A percentile compares a stretch with the other conserved stretches of the same genome.
Conservation (phyloP, 495 filamentous ascomycete species). For the Trichoderma virens region DNA sequence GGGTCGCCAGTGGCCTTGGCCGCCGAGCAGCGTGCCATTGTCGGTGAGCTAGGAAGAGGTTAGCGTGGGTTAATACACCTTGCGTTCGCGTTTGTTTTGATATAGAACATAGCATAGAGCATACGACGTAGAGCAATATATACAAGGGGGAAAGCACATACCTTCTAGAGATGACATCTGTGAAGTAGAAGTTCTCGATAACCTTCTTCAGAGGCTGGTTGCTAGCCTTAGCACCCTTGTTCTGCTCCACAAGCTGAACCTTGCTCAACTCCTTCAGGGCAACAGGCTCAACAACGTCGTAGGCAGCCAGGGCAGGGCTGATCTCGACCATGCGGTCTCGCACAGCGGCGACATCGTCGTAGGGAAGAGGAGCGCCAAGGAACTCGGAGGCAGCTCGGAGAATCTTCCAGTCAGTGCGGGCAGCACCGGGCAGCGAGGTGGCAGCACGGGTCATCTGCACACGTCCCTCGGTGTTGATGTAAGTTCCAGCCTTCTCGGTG, state of each 20-base stretch:
- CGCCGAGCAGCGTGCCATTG: slow-evolving; percentile 92
- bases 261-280: slow-evolving; percentile 66
- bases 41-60: slow-evolving; percentile 65
- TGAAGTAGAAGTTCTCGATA: slow-evolving; percentile 96
- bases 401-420: slow-evolving; percentile 98
- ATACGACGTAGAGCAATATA: too few species aligned
- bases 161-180: slow-evolving; percentile 91
- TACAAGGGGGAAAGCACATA: slow-evolving; percentile 30
- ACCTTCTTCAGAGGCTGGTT: slow-evolving; percentile 66
- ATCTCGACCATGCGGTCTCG: slow-evolving; percentile 94
- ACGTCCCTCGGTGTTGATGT: slow-evolving; percentile 94
- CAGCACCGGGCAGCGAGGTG: slow-evolving; percentile 74
- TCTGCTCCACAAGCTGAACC: slow-evolving; percentile 89
- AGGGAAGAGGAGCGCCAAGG: slow-evolving; percentile 78
- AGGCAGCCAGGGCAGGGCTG: slow-evolving; percentile 75
- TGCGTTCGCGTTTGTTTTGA: not conserved
- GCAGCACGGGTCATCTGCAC: slow-evolving; percentile 88
- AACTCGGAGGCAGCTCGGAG: slow-evolving; percentile 86
- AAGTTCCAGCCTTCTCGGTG: slow-evolving; percentile 95
- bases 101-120: not conserved
- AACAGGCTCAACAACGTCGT: slow-evolving; percentile 81
- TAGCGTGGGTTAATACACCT: slow-evolving; percentile 8
- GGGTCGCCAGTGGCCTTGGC: slow-evolving; percentile 65
- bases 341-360: slow-evolving; percentile 81
- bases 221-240: slow-evolving; percentile 69